Conservation (phyloP, 2,329 filamentous ascomycete species). For the Xylariales sp. region DNA sequence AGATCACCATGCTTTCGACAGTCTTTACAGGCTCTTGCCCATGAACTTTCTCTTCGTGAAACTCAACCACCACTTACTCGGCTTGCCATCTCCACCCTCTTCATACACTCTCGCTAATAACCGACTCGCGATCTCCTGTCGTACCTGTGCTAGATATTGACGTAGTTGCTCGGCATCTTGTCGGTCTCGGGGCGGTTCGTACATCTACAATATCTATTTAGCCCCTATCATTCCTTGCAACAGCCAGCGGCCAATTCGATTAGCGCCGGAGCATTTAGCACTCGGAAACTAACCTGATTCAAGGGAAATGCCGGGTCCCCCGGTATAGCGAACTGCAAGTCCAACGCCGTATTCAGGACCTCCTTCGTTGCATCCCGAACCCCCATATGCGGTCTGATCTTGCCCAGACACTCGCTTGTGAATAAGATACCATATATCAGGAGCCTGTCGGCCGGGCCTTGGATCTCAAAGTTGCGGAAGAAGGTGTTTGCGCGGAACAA, state of each 20-base stretch:
- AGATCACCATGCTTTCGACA: no score
- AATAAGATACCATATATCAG: constrained; percentile 97
- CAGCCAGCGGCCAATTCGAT: no score
- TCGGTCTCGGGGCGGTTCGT: constrained; percentile 80
- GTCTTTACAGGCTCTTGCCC: constrained; percentile 79
- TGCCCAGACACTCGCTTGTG: constrained; percentile 81
- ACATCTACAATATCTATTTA: constrained; percentile 53
- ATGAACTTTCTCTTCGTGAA: constrained; percentile 99
- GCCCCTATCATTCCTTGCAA: no score
- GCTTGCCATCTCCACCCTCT: constrained; percentile 65
- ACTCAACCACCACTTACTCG: constrained; percentile 93
- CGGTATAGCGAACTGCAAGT: constrained; percentile 88
- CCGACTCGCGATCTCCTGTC: constrained; percentile 82
- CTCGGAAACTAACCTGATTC: constrained; percentile 70
- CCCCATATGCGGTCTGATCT: constrained; percentile 72
- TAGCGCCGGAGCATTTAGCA: no score
- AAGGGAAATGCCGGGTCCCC: constrained; percentile 90
- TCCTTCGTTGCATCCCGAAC: constrained; percentile 62
- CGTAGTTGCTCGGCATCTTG: constrained; percentile 85
- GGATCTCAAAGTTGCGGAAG: constrained; percentile 99
- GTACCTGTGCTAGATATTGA: constrained; percentile 86
- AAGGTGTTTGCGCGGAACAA: constrained; percentile 98
- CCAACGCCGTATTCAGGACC: constrained; percentile 84
- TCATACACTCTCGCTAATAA: constrained; percentile 84
- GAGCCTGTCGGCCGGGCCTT: constrained; percentile 88